These are phyloP conservation scores for Plantago elongata DNA, from an alignment of 257 asterid genomes.

Conservation along the genomic window DNA sequence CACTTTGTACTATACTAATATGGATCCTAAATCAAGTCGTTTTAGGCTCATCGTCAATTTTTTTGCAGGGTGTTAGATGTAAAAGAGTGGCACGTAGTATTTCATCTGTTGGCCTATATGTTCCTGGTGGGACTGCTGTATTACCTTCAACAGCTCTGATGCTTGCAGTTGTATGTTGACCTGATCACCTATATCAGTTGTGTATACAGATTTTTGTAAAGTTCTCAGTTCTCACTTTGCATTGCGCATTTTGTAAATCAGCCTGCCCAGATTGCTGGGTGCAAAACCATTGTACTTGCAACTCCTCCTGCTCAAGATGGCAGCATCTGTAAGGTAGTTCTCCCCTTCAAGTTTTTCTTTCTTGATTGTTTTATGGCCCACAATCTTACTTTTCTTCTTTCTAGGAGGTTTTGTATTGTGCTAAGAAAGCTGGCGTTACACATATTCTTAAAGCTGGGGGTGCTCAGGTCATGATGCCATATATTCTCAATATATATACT, in stretches of 20 bases:
- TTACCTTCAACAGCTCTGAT: constrained; percentile 97
- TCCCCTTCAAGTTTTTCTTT: constrained; percentile 15
- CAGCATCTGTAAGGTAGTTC: constrained; percentile 78
- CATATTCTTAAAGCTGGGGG: constrained; percentile 99
- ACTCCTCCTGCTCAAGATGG: constrained; percentile 93
- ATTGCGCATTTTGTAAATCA: constrained; percentile 34
- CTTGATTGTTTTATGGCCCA: constrained; percentile 19
- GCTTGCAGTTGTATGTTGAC: constrained; percentile 89
- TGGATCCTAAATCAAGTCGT: not conserved
- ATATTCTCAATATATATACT: not conserved
- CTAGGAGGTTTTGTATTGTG: constrained; percentile 94
- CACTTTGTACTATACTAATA: constrained; percentile 4
- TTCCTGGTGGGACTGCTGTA: constrained; percentile 99
- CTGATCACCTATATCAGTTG: constrained; percentile 14
- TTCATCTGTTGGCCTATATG: constrained; percentile 92
- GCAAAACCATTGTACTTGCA: constrained; percentile 94
- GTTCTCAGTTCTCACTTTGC: constrained; percentile 9
- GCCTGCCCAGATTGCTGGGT: constrained; percentile 99
- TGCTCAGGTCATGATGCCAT: constrained; percentile 65
- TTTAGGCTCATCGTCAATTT: constrained; percentile 13
- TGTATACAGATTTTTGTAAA: constrained; percentile 3
- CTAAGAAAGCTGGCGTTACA: constrained; percentile 96
- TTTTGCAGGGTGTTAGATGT: constrained; percentile 86
- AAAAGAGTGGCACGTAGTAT: constrained; percentile 90
- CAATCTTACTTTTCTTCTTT: constrained; percentile 20